These are phyloP conservation scores for Irpex sp. DNA, from an alignment of 1,284 basidiomycete species.

Conservation along the genomic window DNA sequence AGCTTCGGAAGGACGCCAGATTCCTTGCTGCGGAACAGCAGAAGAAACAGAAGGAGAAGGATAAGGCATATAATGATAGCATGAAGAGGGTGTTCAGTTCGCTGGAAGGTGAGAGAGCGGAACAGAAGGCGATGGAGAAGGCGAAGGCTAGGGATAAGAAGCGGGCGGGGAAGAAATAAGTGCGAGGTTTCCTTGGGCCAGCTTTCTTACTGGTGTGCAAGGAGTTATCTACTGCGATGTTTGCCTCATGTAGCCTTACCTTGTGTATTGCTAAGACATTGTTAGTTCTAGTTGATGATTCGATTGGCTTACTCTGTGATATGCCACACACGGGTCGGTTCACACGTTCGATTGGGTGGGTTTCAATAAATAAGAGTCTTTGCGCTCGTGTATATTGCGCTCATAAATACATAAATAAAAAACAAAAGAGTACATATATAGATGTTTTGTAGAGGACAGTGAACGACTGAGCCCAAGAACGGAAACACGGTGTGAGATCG, in stretches of 20 bases:
- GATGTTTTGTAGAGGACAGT: no score
- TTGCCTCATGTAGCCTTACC: background rate
- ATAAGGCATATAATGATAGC: constrained; percentile 69
- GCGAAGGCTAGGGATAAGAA: constrained; percentile 78
- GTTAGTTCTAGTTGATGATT: background rate
- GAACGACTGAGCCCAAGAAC: no score
- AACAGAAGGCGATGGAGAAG: constrained; percentile 90
- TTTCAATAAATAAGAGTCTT: no score
- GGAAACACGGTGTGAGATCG: no score
- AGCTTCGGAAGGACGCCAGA: constrained; percentile 91
- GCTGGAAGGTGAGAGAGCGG: constrained; percentile 88
- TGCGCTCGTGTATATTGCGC: no score
- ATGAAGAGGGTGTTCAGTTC: constrained; percentile 84
- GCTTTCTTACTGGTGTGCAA: no score
- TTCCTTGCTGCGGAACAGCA: constrained; percentile 91
- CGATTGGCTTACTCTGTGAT: background rate
- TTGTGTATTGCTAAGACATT: background rate
- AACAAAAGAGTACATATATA: no score
- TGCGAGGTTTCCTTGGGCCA: background rate
- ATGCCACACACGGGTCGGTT: no score
- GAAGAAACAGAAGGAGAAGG: constrained; percentile 82
- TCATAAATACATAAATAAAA: no score
- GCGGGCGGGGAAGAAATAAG: constrained; percentile 65
- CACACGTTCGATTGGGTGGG: no score
- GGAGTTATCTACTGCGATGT: no score